Evolutionary conservation across 2,329 filamentous ascomycete species (phyloP).

Genomic region (Cladophialophora exuberans): DNA sequence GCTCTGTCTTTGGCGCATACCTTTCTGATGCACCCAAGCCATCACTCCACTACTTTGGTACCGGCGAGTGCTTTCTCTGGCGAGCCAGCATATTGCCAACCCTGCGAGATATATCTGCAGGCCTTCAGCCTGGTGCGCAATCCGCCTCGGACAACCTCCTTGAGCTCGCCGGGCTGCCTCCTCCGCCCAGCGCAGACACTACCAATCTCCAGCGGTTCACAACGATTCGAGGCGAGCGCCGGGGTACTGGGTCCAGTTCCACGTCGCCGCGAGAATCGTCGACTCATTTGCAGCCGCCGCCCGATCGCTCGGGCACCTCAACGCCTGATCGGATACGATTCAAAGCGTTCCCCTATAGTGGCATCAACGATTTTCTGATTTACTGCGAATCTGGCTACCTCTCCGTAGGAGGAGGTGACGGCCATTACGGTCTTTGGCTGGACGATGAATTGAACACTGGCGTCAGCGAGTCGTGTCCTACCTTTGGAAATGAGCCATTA

Average conservation of each 20-base stretch:
- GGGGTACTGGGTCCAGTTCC: slow-evolving; percentile 37
- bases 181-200: slow-evolving; percentile 70
- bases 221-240: slow-evolving; percentile 52
- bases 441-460: slow-evolving; percentile 83
- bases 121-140: slow-evolving; percentile 1
- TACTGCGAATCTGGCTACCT: slow-evolving; percentile 85
- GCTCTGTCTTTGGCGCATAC: slow-evolving; percentile 82
- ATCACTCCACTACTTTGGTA: slow-evolving; percentile 85
- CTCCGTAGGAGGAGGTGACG: slow-evolving; percentile 85
- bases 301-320: slow-evolving; percentile 47
- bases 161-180: slow-evolving; percentile 63
- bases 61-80: slow-evolving; percentile 95
- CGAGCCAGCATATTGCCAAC: slow-evolving; percentile 69
- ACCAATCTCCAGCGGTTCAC: slow-evolving; percentile 65
- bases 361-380: slow-evolving; percentile 95
- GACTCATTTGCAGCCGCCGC: slow-evolving; percentile 32
- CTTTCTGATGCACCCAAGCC: slow-evolving; percentile 86
- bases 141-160: slow-evolving; percentile 44
- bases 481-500: slow-evolving; percentile 91
- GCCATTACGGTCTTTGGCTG: slow-evolving; percentile 91
- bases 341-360: slow-evolving; percentile 95
- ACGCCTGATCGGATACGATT: slow-evolving; percentile 82
- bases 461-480: slow-evolving; percentile 80
- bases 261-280: slow-evolving; percentile 32
- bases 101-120: slow-evolving; percentile 39